Evolutionary conservation across 805 yeast genomes (phyloP), one percentile per base, ranked within the genome.

Genomic region (Cyberlindnera saturnus): DNA sequence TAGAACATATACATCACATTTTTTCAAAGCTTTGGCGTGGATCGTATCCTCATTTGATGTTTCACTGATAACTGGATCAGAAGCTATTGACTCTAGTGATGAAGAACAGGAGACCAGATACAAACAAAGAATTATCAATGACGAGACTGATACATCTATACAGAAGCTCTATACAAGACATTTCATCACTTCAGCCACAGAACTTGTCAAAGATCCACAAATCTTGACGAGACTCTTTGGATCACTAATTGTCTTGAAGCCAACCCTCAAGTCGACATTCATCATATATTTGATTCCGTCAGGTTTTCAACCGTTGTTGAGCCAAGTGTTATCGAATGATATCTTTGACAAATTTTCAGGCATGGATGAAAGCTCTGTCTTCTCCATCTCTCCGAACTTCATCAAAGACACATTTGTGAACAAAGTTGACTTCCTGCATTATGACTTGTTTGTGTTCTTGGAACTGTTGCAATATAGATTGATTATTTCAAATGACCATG

Each of bases 391-490:
- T 6, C 1, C 17, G 0, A 20, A 19, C 2, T 34, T 60, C 0
- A 63, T 61, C 45, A 18, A 45, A 5, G 35, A 39, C 1, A 32
- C 50, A 23, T 34, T 44, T 14, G 40, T 41, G 1, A 36, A 26
- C 4, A 40, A 45, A 11, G n/a, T 34, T 11, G 37, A 34, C 18
- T 44, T 62, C 38, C 34, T 57, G n/a, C 56, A 57, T 46, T 47
- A 55, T 29, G 63, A 64, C 29, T 56, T 83, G 2, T 68, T 65
- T 36, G 56, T 81, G 0, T 74, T 80, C 46, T 69, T 82, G 44
- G 87, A 84, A 49, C 55, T 83, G 9, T 73, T 79, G 46, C 78
- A 88, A 1, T 82, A 80, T 52, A 75, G 85, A 75, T 61, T 85
- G 34, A 71, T 77, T 20, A 77, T 85, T 8, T 74, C 86, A 2